These are phyloP conservation scores for Brasilioporus rufonigricans DNA, from an alignment of 768 basidiomycete species.

Conservation along the genomic window DNA sequence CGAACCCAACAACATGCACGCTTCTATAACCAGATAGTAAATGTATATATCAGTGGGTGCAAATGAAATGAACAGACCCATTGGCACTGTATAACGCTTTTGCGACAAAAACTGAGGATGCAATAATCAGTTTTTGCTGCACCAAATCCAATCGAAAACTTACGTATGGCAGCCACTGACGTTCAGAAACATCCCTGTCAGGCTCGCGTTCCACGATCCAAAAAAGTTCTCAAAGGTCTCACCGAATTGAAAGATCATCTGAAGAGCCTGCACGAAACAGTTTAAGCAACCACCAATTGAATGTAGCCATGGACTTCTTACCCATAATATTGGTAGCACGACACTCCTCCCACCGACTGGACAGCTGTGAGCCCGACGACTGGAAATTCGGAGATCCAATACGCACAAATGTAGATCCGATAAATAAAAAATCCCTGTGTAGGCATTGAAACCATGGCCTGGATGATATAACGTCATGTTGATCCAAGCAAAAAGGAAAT, in stretches of 20 bases:
- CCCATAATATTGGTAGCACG: constrained; percentile 5
- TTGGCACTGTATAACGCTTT: background rate
- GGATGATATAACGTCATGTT: background rate
- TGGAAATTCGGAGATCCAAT: no score
- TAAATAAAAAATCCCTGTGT: constrained; percentile 7
- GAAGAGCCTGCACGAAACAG: background rate
- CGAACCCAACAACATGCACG: no score
- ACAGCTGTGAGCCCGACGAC: background rate
- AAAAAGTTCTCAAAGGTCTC: background rate
- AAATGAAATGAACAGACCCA: constrained; percentile 7
- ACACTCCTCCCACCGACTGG: constrained; percentile 8
- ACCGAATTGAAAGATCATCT: constrained; percentile 7
- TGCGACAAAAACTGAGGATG: background rate
- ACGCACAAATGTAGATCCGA: constrained; percentile 8
- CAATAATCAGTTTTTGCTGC: background rate
- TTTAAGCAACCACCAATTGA: background rate
- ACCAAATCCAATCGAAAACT: background rate
- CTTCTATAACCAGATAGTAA: no score
- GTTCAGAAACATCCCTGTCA: background rate
- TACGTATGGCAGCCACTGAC: constrained; percentile 2
- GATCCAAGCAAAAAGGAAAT: background rate
- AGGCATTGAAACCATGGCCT: background rate
- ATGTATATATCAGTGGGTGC: no score
- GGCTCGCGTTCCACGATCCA: no score
- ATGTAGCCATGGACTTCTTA: background rate